These are phyloP conservation scores for Selenicereus undatus DNA, from an alignment of 148 eudicot genomes.

Conservation along the genomic window DNA sequence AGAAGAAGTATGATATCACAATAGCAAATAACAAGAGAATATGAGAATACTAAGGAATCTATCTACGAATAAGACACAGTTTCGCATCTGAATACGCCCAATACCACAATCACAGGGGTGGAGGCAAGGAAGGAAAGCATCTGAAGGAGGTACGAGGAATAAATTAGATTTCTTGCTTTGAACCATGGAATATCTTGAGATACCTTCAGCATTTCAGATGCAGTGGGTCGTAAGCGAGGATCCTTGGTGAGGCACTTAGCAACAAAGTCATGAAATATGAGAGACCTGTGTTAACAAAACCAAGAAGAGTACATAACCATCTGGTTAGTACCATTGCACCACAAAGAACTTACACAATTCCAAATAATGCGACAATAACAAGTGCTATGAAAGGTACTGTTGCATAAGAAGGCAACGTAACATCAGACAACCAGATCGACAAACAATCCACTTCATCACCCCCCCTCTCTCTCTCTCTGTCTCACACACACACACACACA, in stretches of 20 bases:
- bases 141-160: neutral
- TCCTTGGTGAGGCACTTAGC: slow-evolving; percentile 98
- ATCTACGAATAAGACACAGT: no score
- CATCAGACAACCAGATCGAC: neutral
- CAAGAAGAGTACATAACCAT: neutral
- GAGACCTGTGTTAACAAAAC: slow-evolving; percentile 57
- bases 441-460: neutral
- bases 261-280: slow-evolving; percentile 92
- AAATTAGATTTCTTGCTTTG: neutral
- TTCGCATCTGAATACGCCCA: no score
- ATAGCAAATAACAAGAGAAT: no score
- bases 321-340: neutral
- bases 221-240: slow-evolving; percentile 85
- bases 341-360: neutral
- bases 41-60: no score
- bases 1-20: no score
- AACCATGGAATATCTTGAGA: slow-evolving; percentile 2
- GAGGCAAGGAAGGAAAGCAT: neutral
- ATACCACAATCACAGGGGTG: no score
- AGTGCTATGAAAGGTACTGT: neutral
- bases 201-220: slow-evolving; percentile 93
- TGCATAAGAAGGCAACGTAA: neutral
- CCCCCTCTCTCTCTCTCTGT: neutral
- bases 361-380: neutral
- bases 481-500: no score